Percentiles rank a stretch among this genome's conserved stretches.
These are phyloP conservation scores for Hypoxylon crocopeplum DNA, from an alignment of 495 filamentous ascomycete genomes.

Conservation along the genomic window DNA sequence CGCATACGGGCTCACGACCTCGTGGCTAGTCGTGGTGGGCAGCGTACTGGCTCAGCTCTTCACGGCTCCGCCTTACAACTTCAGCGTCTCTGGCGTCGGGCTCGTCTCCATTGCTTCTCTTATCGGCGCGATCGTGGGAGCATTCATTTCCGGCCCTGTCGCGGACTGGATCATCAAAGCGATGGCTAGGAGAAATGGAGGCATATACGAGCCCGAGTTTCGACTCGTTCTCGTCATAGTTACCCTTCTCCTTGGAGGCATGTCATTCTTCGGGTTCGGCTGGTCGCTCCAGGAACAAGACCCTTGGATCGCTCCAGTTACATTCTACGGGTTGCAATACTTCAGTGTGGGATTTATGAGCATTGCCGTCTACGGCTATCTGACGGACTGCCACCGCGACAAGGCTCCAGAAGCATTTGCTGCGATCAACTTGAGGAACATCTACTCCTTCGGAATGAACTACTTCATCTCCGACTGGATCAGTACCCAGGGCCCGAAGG, in stretches of 20 bases:
- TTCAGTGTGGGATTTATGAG: conserved; percentile 53
- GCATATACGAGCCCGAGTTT: conserved; percentile 56
- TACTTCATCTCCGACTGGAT: conserved; percentile 56
- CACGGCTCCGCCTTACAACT: conserved; percentile 48
- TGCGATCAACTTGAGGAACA: conserved; percentile 52
- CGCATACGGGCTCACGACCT: conserved; percentile 51
- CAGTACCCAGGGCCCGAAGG: conserved; percentile 40
- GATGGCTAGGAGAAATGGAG: conserved; percentile 51
- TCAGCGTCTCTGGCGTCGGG: conserved; percentile 46
- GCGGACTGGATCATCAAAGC: conserved; percentile 47
- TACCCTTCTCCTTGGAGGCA: conserved; percentile 44
- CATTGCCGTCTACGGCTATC: conserved; percentile 49
- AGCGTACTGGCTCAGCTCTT: conserved; percentile 49
- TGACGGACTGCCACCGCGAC: conserved; percentile 54
- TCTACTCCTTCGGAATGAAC: conserved; percentile 53
- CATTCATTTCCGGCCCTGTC: conserved; percentile 45
- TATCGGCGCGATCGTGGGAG: conserved; percentile 47
- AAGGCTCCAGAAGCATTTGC: conserved; percentile 53
- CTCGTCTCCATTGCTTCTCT: conserved; percentile 50
- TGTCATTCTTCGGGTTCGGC: conserved; percentile 54
- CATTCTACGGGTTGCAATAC: conserved; percentile 52
- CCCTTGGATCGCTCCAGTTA: conserved; percentile 49
- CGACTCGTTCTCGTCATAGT: conserved; percentile 50
- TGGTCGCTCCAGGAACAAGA: conserved; percentile 43
- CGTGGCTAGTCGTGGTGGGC: conserved; percentile 52